phyloP scores from a whole-genome alignment of 345 rosid genomes.

The Boechera divaricarpa region DNA sequence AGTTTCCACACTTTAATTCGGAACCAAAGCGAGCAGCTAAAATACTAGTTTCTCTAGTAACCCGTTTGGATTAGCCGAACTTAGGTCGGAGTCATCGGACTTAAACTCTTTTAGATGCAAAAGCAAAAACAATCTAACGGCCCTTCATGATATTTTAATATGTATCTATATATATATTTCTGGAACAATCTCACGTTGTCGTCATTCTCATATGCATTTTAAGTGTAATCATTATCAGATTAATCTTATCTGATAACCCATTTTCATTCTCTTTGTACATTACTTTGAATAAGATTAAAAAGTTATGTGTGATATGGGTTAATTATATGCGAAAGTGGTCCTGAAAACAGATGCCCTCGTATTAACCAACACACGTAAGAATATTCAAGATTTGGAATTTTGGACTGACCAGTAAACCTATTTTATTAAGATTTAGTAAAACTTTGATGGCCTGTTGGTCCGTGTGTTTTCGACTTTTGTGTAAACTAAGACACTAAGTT shows the following conservation, averaged over 20 bases:
- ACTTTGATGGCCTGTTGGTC: slow-evolving; percentile 37
- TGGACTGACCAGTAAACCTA: slow-evolving; percentile 9
- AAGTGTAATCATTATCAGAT: slow-evolving; percentile 39
- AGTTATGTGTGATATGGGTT: slow-evolving; percentile 16
- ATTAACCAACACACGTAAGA: slow-evolving; percentile 38
- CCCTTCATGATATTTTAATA: slow-evolving; percentile 16
- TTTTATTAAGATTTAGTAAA: slow-evolving; percentile 22
- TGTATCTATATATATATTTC: slow-evolving; percentile 13
- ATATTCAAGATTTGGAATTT: slow-evolving; percentile 29
- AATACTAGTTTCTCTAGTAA: slow-evolving; percentile 3
- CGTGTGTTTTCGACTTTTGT: slow-evolving; percentile 24
- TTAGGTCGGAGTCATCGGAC: background rate
- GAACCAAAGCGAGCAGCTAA: background rate
- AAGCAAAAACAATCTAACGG: slow-evolving; percentile 24
- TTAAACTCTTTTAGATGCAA: background rate
- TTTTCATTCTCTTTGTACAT: slow-evolving; percentile 19
- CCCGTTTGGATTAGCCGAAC: background rate
- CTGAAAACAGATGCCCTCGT: slow-evolving; percentile 40
- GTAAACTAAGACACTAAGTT: slow-evolving; percentile 14
- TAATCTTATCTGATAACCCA: slow-evolving; percentile 40
- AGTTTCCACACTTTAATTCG: background rate
- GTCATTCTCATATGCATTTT: slow-evolving; percentile 38
- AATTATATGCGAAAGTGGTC: slow-evolving; percentile 44
- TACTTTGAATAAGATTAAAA: slow-evolving; percentile 31
- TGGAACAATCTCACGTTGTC: slow-evolving; percentile 32